A percentile compares a stretch with the other conserved stretches of the same genome.
These are phyloP conservation scores for Multifurca ochricompacta DNA, from an alignment of 768 basidiomycete genomes.

Conservation along the genomic window DNA sequence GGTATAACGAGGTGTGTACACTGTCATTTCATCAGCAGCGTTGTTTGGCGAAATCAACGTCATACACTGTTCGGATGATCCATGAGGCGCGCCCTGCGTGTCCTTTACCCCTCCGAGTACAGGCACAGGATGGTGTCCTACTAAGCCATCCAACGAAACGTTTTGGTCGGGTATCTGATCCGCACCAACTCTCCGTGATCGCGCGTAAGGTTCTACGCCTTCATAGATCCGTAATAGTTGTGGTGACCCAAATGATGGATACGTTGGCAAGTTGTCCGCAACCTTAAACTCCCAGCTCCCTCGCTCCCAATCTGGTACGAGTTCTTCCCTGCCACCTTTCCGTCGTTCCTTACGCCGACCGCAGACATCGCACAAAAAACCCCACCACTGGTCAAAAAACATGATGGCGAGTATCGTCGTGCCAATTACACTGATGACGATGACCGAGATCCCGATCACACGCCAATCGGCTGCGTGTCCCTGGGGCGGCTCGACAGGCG, in stretches of 20 bases:
- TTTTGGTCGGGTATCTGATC: background rate
- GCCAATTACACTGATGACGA: constrained; percentile 53
- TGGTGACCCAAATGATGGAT: constrained; percentile 26
- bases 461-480: constrained; percentile 42
- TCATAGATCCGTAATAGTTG: constrained; percentile 14
- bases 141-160: background rate
- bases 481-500: constrained; percentile 10
- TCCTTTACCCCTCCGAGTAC: background rate
- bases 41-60: background rate
- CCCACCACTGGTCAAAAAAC: constrained; percentile 68
- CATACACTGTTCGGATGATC: background rate
- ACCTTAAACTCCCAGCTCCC: constrained; percentile 46
- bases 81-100: background rate
- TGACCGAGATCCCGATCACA: constrained; percentile 58
- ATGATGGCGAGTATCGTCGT: constrained; percentile 47
- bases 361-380: constrained; percentile 46
- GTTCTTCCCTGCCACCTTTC: constrained; percentile 37
- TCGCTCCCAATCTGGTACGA: constrained; percentile 59
- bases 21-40: background rate
- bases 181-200: background rate
- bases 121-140: background rate
- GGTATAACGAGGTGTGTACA: constrained; percentile 2
- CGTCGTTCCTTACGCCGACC: constrained; percentile 30
- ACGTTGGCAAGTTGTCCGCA: constrained; percentile 23
- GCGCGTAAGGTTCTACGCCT: background rate